Evolutionary conservation across 2,329 filamentous ascomycete genomes (phyloP).

Genomic region (Exophiala spinifera): DNA sequence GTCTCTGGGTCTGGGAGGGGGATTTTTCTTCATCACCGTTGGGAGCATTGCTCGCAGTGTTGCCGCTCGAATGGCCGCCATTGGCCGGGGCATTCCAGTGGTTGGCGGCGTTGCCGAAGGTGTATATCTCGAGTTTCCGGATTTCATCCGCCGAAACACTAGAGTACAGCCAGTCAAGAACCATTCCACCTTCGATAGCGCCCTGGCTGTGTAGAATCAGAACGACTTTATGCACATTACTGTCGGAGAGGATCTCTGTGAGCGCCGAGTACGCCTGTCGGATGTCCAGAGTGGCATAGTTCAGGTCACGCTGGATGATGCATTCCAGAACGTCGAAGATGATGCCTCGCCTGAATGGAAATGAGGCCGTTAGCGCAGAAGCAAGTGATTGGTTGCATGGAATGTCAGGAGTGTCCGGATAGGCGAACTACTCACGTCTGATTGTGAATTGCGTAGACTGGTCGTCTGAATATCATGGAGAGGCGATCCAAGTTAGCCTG

Average conservation of each 20-base stretch:
- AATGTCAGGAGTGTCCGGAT: not conserved
- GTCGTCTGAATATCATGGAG: constrained; percentile 68
- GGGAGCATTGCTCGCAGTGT: constrained; percentile 31
- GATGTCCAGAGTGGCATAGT: constrained; percentile 67
- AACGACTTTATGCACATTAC: constrained; percentile 64
- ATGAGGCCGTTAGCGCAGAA: no score
- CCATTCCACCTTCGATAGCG: constrained; percentile 68
- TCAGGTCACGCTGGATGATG: constrained; percentile 70
- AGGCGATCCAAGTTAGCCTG: constrained; percentile 69
- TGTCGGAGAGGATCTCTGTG: constrained; percentile 62
- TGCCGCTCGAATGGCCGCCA: constrained; percentile 1
- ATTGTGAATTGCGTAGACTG: constrained; percentile 71
- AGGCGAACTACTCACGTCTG: constrained; percentile 50
- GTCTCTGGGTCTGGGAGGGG: constrained; percentile 37
- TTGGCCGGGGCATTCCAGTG: constrained; percentile 72
- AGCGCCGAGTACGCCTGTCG: constrained; percentile 58
- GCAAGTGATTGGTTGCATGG: no score
- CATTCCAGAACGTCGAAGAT: constrained; percentile 76
- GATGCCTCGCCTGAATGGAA: constrained; percentile 49
- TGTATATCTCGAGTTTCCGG: constrained; percentile 68
- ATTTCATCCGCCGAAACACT: constrained; percentile 66
- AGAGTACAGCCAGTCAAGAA: constrained; percentile 73
- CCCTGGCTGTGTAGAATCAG: constrained; percentile 76
- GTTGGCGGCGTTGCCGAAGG: constrained; percentile 74
- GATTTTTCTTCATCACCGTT: constrained; percentile 18